Evolutionary conservation across 1,284 basidiomycete species (phyloP).

Genomic region (Apiotrichum gamsii): DNA sequence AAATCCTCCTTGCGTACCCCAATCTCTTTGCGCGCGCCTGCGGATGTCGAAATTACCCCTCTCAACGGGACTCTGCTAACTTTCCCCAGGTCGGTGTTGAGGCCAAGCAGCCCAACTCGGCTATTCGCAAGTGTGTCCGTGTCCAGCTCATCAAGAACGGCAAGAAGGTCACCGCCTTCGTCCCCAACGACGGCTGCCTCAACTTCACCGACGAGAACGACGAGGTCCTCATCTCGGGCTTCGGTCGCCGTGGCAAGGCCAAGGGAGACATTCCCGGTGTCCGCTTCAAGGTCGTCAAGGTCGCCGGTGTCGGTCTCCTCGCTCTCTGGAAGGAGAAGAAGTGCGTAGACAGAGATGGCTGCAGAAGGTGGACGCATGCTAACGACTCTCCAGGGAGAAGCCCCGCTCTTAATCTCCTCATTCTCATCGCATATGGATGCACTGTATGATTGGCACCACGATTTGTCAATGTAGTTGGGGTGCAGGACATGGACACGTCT

Average conservation of each 20-base stretch:
- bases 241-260: conserved; percentile 97
- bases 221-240: conserved; percentile 98
- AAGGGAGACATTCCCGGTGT: conserved; percentile 58
- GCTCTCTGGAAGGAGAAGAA: conserved; percentile 99
- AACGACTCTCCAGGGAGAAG: conserved; percentile 77
- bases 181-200: conserved; percentile 93
- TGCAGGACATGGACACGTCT: no score
- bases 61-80: no score
- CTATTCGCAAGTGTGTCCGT: conserved; percentile 99
- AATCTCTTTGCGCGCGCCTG: no score
- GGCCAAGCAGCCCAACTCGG: conserved; percentile 89
- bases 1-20: no score
- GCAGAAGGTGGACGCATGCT: conserved; percentile 4
- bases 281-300: conserved; percentile 99
- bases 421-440: conserved; percentile 16
- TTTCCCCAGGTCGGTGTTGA: conserved; percentile 53
- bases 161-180: conserved; percentile 96
- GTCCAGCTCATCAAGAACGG: conserved; percentile 99
- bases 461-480: no score
- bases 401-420: conserved; percentile 65
- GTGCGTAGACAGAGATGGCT: conserved; percentile 48
- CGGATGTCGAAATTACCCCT: no score
- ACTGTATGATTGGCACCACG: conserved; percentile 29
- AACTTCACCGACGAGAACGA: conserved; percentile 98
- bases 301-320: conserved; percentile 96